Base-by-base conservation (phyloP, 164 flowering plant species). In the Vitis rupestris region DNA sequence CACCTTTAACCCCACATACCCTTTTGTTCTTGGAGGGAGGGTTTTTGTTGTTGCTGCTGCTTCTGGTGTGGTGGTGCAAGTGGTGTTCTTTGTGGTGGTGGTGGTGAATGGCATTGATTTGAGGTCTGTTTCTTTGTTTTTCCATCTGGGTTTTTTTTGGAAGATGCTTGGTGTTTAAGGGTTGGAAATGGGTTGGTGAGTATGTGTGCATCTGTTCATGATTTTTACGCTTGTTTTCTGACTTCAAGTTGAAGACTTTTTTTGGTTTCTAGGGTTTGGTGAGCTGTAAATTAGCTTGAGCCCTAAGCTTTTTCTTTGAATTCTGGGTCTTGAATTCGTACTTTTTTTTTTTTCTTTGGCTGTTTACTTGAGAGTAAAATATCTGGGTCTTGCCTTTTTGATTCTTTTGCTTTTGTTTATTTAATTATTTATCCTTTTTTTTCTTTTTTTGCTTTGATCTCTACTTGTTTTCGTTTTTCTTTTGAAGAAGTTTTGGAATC, bases 91-190 rank as follows among this genome's bases (percentile, higher is more conserved):
- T 23, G 27, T 23, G 27, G 65, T 17, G 61, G 74, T 62, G 69
- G 57, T 67, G 17, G 63, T 59, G 50, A 29, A 47, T 67, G 70
- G 63, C 74, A 77, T 73, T 70, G 66, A 70, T 67, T 55, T 70
- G 61, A 56, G 15, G 9, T 64, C 48, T 70, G 62, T 56, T 50
- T 14, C 10, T 2, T 53, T 50, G 44, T n/a, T 49, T 52, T 15
- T 29, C 15, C 37, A 17, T 59, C 61, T 57, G 76, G 63, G 67
- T 50, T 73, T 74, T 47, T 31, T 37, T 23, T 63, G 29, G 60
- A 72, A 70, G 72, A 72, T 73, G 79, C 79, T 75, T 79, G 66
- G 66, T 70, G 67, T 70, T 58, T 57, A 73, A 75, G 73, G 79
- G 29, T 67, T 72, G 56, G 50, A 60, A 47, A 67, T 68, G 68